Evolutionary conservation across 495 filamentous ascomycete genomes (phyloP), one percentile per base, ranked within the genome.

Genomic region (Darksidea phi): DNA sequence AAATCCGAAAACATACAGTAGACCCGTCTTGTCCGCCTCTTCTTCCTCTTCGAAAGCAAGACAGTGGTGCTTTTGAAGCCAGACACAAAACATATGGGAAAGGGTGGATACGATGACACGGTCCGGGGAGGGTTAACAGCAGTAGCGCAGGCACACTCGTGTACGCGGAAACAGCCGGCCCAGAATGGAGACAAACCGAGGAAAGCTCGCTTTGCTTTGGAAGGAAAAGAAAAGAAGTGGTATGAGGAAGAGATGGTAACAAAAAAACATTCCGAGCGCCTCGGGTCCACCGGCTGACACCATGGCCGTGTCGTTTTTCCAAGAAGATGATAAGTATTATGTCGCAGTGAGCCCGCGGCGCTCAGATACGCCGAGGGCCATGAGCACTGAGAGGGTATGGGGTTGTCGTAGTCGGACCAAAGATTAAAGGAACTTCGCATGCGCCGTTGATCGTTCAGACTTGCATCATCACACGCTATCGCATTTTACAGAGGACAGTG

Each of bases 381-480:
- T 24, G 28, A 36, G 54, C 18, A 26, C 3, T 34, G 49, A 26
- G 52, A 18, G 45, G 47, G 43, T 42, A 8, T 32, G 47, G 55
- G 52, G 61, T 64, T 12, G 52, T 66, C 32, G 58, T 66, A 48
- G 25, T 32, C 57, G 46, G 58, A 46, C 47, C 48, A 54, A 23
- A 54, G 54, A 57, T 59, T 63, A 62, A 52, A 43, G 53, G 48
- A 57, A 18, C 10, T 37, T 20, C 24, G 46, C 28, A 56, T 59
- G 17, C 48, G 32, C 41, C 41, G 28, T 51, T 47, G 26, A 15
- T 66, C 26, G 34, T 61, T 48, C 49, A 57, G 24, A 50, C 52
- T 57, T 63, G 59, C 55, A 53, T 56, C 36, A 53, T 67, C 52
- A 61, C 51, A 61, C 60, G 28, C 21, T 47, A 18, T 26, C 10